Base-by-base conservation (phyloP, 768 basidiomycete species). In the Cystofilobasidium bisporidii region DNA sequence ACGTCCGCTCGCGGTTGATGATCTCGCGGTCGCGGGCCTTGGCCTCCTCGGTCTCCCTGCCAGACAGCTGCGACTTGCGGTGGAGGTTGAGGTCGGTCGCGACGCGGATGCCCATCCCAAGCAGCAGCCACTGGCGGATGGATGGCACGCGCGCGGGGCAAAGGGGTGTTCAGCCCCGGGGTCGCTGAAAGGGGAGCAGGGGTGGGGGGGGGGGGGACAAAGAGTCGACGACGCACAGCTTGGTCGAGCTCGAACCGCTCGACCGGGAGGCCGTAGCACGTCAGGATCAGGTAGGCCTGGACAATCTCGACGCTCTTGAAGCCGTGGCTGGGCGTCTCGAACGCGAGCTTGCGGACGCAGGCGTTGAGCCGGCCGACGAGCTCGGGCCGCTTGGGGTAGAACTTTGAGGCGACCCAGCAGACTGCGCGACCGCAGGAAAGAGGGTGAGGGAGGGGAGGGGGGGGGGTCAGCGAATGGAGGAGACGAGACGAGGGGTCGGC, bases 231-330 rank as follows among this genome's bases (percentile, higher is more conserved):
- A 63, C 62, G 30, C 43, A 64, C 63, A 0, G 93, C 97, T 72
- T 87, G 85, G 77, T 99, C 94, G 72, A 94, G 91, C 75, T 99
- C 94, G 73, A 91, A 99, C 63, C 92, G 84, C 76, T 98, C 92
- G 26, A 92, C 91, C 5, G 93, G 92, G 26, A 69, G 58, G 6
- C 92, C 92, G 72, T 90, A 87, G 9, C 92, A 91, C 2, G 87
- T 81, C 62, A 97, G 84, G 12, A 99, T 80, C 24, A 97, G 79
- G 76, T 96, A 99, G 0, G 91, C 94, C 75, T 99, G 93, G 5
- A 93, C 89, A 69, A 94, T 91, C 78, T 96, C 91, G 58, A 93
- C 87, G 17, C 87, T 88, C 77, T 78, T 78, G 70, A 76, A 77
- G 5, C 77, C 77, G 68, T 73, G 69, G 12, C 75, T 73, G 2